A percentile compares a stretch with the other conserved stretches of the same genome.
These are phyloP conservation scores for Chaetomiaceae sp. DNA, from an alignment of 2,329 filamentous ascomycete genomes.

Conservation along the genomic window DNA sequence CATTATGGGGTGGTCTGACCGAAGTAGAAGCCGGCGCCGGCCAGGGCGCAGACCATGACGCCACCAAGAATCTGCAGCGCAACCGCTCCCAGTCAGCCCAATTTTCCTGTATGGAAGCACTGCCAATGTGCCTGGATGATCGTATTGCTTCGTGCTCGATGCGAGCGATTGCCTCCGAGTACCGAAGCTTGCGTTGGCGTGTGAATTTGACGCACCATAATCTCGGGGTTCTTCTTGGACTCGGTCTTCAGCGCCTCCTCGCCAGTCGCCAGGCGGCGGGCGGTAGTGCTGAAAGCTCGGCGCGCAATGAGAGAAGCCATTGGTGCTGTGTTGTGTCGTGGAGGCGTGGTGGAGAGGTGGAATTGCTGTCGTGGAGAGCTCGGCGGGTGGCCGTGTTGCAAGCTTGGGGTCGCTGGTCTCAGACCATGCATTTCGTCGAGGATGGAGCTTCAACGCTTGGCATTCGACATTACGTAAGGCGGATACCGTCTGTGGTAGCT, in stretches of 20 bases:
- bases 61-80: slow-evolving; percentile 69
- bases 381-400: slow-evolving; percentile 7
- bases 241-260: slow-evolving; percentile 49
- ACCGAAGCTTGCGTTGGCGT: not conserved
- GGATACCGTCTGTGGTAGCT: too few species aligned
- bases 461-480: slow-evolving; percentile 13
- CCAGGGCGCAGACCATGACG: slow-evolving; percentile 84
- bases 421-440: slow-evolving; percentile 21
- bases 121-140: not conserved
- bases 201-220: slow-evolving; percentile 36
- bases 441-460: slow-evolving; percentile 16
- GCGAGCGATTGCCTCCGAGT: not conserved
- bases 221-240: slow-evolving; percentile 49
- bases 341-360: slow-evolving; percentile 3
- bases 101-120: not conserved
- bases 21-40: slow-evolving; percentile 85
- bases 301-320: slow-evolving; percentile 55
- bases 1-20: slow-evolving; percentile 46
- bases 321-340: slow-evolving; percentile 24
- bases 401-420: slow-evolving; percentile 12
- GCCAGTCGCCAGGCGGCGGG: slow-evolving; percentile 44
- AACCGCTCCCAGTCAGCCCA: slow-evolving; percentile 10
- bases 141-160: not conserved
- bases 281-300: slow-evolving; percentile 49
- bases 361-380: slow-evolving; percentile 16